Conservation (phyloP, 176 grass and related monocot species). For the Juncus effusus region DNA sequence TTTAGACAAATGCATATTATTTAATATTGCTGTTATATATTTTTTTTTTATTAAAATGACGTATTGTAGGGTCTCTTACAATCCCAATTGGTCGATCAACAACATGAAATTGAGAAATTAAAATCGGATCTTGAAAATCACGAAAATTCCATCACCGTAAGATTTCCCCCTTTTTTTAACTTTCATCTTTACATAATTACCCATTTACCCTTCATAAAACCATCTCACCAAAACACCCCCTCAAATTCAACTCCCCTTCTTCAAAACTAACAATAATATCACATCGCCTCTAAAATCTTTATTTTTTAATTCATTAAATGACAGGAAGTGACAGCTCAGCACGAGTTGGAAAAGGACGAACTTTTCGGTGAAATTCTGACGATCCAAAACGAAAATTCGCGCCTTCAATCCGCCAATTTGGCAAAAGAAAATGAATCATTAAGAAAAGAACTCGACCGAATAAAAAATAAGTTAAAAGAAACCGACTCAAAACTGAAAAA, state of each 20-base stretch:
- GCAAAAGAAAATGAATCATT: conserved; percentile 82
- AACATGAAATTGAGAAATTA: conserved; percentile 44
- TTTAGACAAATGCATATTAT: not conserved
- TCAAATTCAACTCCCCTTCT: no score
- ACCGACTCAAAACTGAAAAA: conserved; percentile 79
- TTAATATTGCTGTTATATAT: not conserved
- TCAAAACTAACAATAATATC: no score
- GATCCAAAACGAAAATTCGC: conserved; percentile 60
- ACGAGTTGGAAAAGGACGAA: conserved; percentile 73
- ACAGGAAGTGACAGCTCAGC: conserved; percentile 54
- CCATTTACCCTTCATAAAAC: no score
- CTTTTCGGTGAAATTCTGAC: conserved; percentile 48
- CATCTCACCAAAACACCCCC: no score
- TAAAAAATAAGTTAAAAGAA: conserved; percentile 67
- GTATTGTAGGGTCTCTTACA: conserved; percentile 50
- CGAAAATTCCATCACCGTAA: conserved; percentile 53
- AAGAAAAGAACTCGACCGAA: conserved; percentile 77
- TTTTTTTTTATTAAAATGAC: not conserved
- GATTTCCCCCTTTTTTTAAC: not conserved
- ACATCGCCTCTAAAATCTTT: no score
- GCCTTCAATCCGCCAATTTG: conserved; percentile 66
- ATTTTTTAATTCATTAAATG: conserved; percentile 18
- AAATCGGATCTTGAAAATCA: conserved; percentile 39
- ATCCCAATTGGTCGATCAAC: conserved; percentile 38
- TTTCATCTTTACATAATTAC: not conserved